A percentile compares a stretch with the other conserved stretches of the same genome.
Evolutionary conservation across 2,329 filamentous ascomycete genomes (phyloP).

Genomic region (Graphilbum fragrans): DNA sequence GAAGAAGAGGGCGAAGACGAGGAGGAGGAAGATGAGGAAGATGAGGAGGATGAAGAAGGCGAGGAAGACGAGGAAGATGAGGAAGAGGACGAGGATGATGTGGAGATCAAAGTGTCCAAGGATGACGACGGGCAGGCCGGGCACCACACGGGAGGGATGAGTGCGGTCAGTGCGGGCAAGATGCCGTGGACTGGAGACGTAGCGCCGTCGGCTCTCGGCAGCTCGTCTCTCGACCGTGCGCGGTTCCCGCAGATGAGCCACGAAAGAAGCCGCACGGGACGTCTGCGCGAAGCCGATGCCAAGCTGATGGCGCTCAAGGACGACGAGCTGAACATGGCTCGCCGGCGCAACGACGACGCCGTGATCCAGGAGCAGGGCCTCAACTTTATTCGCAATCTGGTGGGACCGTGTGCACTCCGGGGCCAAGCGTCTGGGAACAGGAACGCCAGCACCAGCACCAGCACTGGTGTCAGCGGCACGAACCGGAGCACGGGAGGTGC

Average conservation of each 20-base stretch:
- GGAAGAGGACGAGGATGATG: not conserved
- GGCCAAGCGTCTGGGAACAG: not conserved
- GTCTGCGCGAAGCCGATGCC: conserved; percentile 36
- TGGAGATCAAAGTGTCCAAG: not conserved
- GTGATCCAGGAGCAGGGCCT: conserved; percentile 85
- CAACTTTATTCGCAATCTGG: conserved; percentile 80
- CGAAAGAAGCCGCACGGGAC: conserved; percentile 21
- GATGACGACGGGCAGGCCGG: not conserved
- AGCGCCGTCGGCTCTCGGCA: not conserved
- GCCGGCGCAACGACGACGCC: conserved; percentile 64
- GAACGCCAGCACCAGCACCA: conserved; percentile 21
- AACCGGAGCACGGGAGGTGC: too few relatives aligned
- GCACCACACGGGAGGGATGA: not conserved
- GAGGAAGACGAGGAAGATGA: not conserved
- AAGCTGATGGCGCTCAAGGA: conserved; percentile 44
- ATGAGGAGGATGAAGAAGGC: conserved; percentile 8
- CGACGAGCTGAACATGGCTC: conserved; percentile 53
- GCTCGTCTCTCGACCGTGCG: not conserved
- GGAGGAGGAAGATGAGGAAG: conserved; percentile 10
- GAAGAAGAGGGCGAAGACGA: conserved; percentile 32
- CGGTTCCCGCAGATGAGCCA: conserved; percentile 7
- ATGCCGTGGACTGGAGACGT: not conserved
- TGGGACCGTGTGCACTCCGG: conserved; percentile 30
- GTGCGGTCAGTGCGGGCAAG: conserved; percentile 8
- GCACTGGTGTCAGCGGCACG: too few relatives aligned